phyloP scores from a whole-genome alignment of 352 stramenopile genomes.

The Globisporangium yorkense region DNA sequence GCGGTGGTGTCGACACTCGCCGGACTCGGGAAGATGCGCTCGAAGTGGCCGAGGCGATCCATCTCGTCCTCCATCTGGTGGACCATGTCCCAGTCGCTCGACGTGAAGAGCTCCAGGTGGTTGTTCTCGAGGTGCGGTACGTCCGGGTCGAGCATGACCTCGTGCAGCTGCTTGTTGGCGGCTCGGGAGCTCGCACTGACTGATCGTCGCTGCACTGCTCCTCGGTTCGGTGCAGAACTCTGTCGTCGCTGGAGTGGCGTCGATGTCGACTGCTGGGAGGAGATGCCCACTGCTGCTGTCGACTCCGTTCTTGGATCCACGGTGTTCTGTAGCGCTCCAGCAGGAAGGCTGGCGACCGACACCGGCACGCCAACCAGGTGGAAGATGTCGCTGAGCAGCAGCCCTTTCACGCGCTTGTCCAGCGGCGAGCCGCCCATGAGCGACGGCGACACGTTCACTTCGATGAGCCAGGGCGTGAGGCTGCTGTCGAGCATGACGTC shows the following conservation, averaged over 20 bases:
- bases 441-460: conserved; percentile 89
- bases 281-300: conserved; percentile 15
- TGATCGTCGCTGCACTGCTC: background rate
- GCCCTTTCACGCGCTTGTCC: conserved; percentile 89
- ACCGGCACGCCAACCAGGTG: conserved; percentile 60
- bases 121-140: conserved; percentile 8
- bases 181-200: background rate
- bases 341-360: conserved; percentile 21
- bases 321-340: conserved; percentile 25
- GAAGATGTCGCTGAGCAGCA: conserved; percentile 83
- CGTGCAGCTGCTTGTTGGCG: conserved; percentile 4
- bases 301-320: conserved; percentile 42
- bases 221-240: background rate
- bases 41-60: conserved; percentile 56
- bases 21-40: conserved; percentile 59
- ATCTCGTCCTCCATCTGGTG: conserved; percentile 66
- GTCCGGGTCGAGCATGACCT: conserved; percentile 28
- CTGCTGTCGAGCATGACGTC: conserved; percentile 80
- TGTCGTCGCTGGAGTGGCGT: background rate
- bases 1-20: conserved; percentile 8
- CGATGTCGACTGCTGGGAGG: background rate
- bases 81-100: conserved; percentile 42
- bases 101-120: conserved; percentile 24
- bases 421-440: conserved; percentile 81
- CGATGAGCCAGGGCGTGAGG: conserved; percentile 82